A percentile compares a stretch with the other conserved stretches of the same genome.
Evolutionary conservation across 2,329 filamentous ascomycete species (phyloP).

Genomic region (Hymenotorrendiella dingleyae): DNA sequence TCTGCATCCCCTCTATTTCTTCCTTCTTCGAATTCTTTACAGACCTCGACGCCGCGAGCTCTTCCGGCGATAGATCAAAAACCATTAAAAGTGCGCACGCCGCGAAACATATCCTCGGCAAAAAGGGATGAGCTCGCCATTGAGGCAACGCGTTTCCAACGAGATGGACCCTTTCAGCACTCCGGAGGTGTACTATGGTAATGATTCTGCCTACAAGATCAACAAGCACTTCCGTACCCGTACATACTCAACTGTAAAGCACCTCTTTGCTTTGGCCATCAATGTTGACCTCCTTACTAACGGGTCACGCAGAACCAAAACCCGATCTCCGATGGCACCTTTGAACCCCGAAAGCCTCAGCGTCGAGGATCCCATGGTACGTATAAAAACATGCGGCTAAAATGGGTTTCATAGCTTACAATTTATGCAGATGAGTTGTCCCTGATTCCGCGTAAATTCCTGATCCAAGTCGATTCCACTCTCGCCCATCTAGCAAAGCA

Average conservation of each 20-base stretch:
- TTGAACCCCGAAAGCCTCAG: slow-evolving; percentile 21
- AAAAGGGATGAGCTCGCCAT: slow-evolving; percentile 19
- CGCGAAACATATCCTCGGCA: not conserved
- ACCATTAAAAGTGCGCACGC: not conserved
- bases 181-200: slow-evolving; percentile 29
- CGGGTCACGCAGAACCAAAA: slow-evolving; percentile 18
- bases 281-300: too few relatives aligned
- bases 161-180: slow-evolving; percentile 29
- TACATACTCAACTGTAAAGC: slow-evolving; percentile 28
- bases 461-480: slow-evolving; percentile 81
- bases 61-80: too few relatives aligned
- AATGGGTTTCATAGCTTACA: not conserved
- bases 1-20: too few relatives aligned
- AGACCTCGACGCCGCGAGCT: too few relatives aligned
- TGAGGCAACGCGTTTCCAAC: slow-evolving; percentile 16
- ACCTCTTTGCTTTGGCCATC: not conserved
- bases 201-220: slow-evolving; percentile 18
- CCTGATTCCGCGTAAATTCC: slow-evolving; percentile 67
- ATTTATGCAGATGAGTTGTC: slow-evolving; percentile 61
- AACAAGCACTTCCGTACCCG: slow-evolving; percentile 25
- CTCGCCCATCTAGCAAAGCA: slow-evolving; percentile 72
- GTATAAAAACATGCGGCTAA: not conserved
- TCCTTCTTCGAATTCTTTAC: too few relatives aligned
- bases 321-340: slow-evolving; percentile 11
- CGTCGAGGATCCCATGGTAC: slow-evolving; percentile 31